Evolutionary conservation across 208 protist genomes (phyloP).

Genomic region (Acanthamoeba pearcei): DNA sequence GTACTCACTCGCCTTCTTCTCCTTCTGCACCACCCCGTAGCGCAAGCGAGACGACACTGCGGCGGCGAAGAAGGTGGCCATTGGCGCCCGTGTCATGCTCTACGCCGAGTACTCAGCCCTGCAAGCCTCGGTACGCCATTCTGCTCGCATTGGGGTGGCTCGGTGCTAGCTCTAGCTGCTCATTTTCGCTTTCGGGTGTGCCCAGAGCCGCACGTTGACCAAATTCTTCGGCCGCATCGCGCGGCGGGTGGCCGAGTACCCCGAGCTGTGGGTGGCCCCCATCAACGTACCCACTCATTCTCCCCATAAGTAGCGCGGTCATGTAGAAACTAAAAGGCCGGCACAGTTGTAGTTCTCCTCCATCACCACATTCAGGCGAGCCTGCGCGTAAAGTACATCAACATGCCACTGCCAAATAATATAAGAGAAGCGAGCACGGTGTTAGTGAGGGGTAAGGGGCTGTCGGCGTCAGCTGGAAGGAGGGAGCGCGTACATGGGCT

Average conservation of each 20-base stretch:
- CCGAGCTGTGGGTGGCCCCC: constrained; percentile 32
- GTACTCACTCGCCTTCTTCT: background rate
- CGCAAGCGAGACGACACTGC: background rate
- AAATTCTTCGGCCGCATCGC: background rate
- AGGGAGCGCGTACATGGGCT: constrained; percentile 1
- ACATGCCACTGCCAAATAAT: background rate
- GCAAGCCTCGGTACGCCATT: background rate
- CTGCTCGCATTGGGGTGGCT: background rate
- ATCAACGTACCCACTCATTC: background rate
- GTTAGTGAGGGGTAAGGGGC: background rate
- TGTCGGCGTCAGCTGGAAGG: no score
- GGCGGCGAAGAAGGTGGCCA: background rate
- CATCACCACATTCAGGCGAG: no score
- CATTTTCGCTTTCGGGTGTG: background rate
- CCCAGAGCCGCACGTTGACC: background rate
- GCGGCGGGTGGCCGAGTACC: background rate
- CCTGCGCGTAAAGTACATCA: background rate
- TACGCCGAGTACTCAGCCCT: background rate
- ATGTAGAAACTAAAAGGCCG: no score
- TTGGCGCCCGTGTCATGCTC: background rate
- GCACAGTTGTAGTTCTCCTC: no score
- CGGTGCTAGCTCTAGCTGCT: background rate
- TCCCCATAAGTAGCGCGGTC: no score
- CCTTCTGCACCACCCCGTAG: background rate
- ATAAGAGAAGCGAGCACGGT: background rate